A percentile compares a stretch with the other conserved stretches of the same genome.
These are phyloP conservation scores for Fusarium luffae DNA, from an alignment of 2,329 filamentous ascomycete species.

Conservation along the genomic window DNA sequence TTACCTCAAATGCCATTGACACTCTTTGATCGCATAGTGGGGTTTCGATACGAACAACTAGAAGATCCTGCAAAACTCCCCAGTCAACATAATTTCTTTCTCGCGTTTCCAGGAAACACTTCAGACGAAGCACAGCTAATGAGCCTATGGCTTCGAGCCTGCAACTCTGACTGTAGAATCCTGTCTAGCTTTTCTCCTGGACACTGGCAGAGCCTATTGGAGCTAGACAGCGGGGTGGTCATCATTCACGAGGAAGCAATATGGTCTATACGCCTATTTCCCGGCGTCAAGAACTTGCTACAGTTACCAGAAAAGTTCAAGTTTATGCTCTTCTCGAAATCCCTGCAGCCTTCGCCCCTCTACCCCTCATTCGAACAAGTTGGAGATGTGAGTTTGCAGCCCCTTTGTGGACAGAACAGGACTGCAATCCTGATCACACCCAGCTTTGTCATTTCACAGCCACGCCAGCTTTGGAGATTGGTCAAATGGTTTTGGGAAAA, in stretches of 20 bases:
- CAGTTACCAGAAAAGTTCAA: slow-evolving; percentile 41
- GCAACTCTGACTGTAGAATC: slow-evolving; percentile 55
- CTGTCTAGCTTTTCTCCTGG: slow-evolving; percentile 56
- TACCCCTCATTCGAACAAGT: slow-evolving; percentile 21
- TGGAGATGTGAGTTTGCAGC: slow-evolving; percentile 44
- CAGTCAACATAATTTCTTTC: slow-evolving; percentile 54
- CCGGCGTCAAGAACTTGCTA: slow-evolving; percentile 51
- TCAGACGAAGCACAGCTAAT: slow-evolving; percentile 53
- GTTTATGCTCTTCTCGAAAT: slow-evolving; percentile 57
- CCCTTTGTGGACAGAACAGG: slow-evolving; percentile 48
- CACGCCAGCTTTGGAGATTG: slow-evolving; percentile 49
- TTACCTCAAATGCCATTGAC: slow-evolving; percentile 34
- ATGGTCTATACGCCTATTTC: slow-evolving; percentile 54
- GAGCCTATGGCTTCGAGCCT: slow-evolving; percentile 57
- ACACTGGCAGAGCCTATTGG: slow-evolving; percentile 60
- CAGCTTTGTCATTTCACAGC: slow-evolving; percentile 55
- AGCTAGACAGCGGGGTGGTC: slow-evolving; percentile 47
- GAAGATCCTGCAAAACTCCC: slow-evolving; percentile 13
- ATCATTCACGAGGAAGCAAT: slow-evolving; percentile 60
- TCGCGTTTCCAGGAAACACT: slow-evolving; percentile 60
- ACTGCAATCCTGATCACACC: slow-evolving; percentile 55
- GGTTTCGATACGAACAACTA: slow-evolving; percentile 49
- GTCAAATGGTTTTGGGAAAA: slow-evolving; percentile 52
- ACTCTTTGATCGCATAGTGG: slow-evolving; percentile 47
- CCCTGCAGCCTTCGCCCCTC: slow-evolving; percentile 35